Percentiles rank a stretch among this genome's conserved stretches.
Conservation (phyloP, 257 asterid species). For the Nicotiana tomentosiformis region DNA sequence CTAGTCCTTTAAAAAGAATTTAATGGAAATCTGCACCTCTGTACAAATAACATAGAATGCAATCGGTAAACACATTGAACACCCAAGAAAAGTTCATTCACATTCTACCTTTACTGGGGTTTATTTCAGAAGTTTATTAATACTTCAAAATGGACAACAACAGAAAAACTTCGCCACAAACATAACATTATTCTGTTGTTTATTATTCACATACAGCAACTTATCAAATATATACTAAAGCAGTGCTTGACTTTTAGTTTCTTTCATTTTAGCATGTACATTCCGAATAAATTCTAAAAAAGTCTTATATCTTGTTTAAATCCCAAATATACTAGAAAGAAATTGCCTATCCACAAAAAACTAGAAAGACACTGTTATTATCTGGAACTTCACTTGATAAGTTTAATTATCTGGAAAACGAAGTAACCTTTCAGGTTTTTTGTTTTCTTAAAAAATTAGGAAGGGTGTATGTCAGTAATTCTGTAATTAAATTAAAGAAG, state of each 20-base stretch:
- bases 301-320: neutral
- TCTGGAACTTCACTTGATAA: neutral
- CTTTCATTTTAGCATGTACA: neutral
- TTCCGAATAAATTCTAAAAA: neutral
- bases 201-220: neutral
- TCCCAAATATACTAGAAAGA: neutral
- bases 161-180: neutral
- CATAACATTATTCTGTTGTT: neutral
- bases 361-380: neutral
- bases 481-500: neutral
- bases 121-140: neutral
- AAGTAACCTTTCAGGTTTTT: neutral
- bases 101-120: neutral
- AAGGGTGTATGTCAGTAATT: neutral
- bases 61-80: neutral
- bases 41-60: neutral
- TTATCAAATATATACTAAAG: too few species aligned
- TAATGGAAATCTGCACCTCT: neutral
- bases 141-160: neutral
- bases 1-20: neutral
- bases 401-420: neutral
- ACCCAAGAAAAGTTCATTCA: neutral
- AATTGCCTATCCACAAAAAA: neutral
- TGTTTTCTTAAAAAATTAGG: neutral
- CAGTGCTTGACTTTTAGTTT: neutral